These are phyloP conservation scores for Tilletia indica DNA, from an alignment of 1,284 basidiomycete genomes.

Conservation along the genomic window DNA sequence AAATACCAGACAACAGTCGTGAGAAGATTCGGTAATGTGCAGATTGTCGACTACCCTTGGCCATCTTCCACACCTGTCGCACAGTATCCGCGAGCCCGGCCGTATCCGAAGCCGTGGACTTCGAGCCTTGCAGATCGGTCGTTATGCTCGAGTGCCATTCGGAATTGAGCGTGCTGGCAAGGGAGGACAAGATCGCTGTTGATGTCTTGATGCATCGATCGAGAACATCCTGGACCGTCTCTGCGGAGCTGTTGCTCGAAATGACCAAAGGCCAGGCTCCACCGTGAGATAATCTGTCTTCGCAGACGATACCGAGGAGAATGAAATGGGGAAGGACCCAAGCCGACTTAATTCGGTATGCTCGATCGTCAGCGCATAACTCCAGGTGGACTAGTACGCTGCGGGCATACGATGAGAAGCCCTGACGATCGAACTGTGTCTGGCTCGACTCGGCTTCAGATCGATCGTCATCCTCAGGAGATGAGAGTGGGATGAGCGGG, in stretches of 20 bases:
- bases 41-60: not conserved
- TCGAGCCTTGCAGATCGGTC: not conserved
- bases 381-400: constrained; percentile 6
- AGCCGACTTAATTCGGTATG: constrained; percentile 63
- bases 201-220: constrained; percentile 24
- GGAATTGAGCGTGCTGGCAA: constrained; percentile 27
- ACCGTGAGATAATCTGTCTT: constrained; percentile 59
- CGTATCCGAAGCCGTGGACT: not conserved
- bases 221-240: not conserved
- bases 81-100: not conserved
- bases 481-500: not conserved
- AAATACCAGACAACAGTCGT: constrained; percentile 41
- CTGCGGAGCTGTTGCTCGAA: constrained; percentile 37
- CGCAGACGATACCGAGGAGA: constrained; percentile 51
- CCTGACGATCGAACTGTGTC: not conserved
- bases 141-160: constrained; percentile 31
- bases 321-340: constrained; percentile 61
- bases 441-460: not conserved
- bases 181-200: constrained; percentile 32
- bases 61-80: not conserved
- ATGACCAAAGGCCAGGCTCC: constrained; percentile 63
- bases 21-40: constrained; percentile 33
- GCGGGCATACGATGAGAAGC: not conserved
- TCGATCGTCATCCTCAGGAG: not conserved
- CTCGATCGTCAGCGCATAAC: constrained; percentile 62